Evolutionary conservation across 345 rosid species (phyloP), one percentile per base, ranked within the genome.

Genomic region (Nasturtium officinale): DNA sequence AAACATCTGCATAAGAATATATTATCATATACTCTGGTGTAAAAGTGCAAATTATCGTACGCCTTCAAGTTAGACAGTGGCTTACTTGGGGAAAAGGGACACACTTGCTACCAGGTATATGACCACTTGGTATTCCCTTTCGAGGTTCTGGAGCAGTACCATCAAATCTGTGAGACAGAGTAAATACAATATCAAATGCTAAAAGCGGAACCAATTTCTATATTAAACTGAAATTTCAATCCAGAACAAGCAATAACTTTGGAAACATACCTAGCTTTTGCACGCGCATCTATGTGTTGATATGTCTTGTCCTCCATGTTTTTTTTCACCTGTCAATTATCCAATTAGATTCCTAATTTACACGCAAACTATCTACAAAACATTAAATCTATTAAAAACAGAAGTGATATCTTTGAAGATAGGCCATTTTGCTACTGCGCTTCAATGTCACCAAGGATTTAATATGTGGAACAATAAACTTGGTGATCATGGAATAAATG

Each of bases 61-160:
- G 40, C 53, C 46, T 67, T 51, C 17, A 60, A 29, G 33, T 20
- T 48, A 29, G 73, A 57, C 6, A 28, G 61, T 37, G 13, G 33
- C 60, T 67, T 82, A 89, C 98, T 77, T 82, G 85, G 16, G 81
- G 75, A 76, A 92, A 92, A 69, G 96, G 98, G 72, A 89, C 80
- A 77, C 96, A 92, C 77, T 87, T 88, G 90, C 98, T 90, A 33
- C 89, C 91, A 63, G 98, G 98, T 37, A 90, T 87, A 82, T 92
- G 98, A 65, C 98, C 98, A 28, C 96, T 87, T 55, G 85, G 88
- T 63, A 90, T 79, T 65, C 96, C 98, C 79, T 90, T 90, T 9
- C 98, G 87, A 58, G 93, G 96, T 80, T 92, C 98, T n/a, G 90
- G 88, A 26, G 85, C 97, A 80, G 78, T 47, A 48, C 98, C 98